Evolutionary conservation across 768 basidiomycete species (phyloP), one percentile per base, ranked within the genome.

Genomic region (Lentinula detonsa): DNA sequence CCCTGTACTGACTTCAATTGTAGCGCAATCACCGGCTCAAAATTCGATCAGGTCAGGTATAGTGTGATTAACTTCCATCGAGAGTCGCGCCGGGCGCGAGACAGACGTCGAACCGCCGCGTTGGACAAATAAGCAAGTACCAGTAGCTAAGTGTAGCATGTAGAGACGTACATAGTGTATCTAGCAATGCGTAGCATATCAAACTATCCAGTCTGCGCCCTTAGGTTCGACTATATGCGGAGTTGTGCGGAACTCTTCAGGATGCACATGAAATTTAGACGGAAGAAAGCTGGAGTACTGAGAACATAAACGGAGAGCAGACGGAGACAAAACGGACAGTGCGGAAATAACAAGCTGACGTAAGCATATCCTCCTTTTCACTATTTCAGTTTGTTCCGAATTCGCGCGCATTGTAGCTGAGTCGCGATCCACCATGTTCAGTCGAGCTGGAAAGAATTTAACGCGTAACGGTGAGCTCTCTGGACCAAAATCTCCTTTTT

Each of bases 1-100:
- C 42, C 42, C 53, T 60, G 28, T 63, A 13, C 1, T 59, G 23
- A 51, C 21, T 6, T 16, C 13, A 46, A 13, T 13, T 52, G 13
- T 70, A 94, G 92, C 62, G 84, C 87, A 7, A 73, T 93, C 51
- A 82, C 84, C 60, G 74, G 77, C 0, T 77, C 78, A 60, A 84
- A 91, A 69, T 83, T 81, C 60, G 92, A 94, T 69, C 90, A 89
- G 71, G 87, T 93, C 60, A 94, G 93, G 73, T 87, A 90, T 66
- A 86, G 88, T 0, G 81, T 95, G 63, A 73, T 89, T 43, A 66
- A 75, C 33, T 77, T 94, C 49, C 87, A 90, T 69, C 80, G 93
- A 58, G 82, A 86, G 5, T 88, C 90, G 31, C 79, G 89, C 51
- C 91, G 90, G 71, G 81, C 85, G 58, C 82, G 88, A 35, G 90